Conservation (phyloP, 2,329 filamentous ascomycete genomes). For the Pseudogymnoascus sp. region DNA sequence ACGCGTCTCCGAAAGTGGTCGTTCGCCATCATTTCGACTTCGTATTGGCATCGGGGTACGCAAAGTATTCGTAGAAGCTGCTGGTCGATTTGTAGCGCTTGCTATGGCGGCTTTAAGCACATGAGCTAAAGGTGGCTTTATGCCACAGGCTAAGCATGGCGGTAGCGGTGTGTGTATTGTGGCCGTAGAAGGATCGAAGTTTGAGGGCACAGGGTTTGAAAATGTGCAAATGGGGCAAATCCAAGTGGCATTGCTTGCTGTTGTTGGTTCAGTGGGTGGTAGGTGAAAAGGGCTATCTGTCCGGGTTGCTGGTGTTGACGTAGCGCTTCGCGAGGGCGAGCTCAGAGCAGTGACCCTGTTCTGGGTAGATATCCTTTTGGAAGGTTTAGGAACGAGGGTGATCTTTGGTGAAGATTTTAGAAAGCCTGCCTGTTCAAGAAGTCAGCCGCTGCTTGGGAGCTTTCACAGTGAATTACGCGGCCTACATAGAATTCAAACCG, state of each 20-base stretch:
- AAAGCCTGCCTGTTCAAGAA: constrained; percentile 63
- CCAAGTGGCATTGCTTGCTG: constrained; percentile 67
- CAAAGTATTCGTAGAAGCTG: constrained; percentile 23
- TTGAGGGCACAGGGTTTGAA: constrained; percentile 83
- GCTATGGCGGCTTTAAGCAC: constrained; percentile 81
- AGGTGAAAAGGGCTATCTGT: constrained; percentile 37
- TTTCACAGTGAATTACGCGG: not conserved
- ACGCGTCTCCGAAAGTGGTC: constrained; percentile 21
- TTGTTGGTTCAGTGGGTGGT: constrained; percentile 38
- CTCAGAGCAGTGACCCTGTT: constrained; percentile 41
- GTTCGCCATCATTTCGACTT: constrained; percentile 19
- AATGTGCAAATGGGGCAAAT: constrained; percentile 94
- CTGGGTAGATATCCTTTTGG: constrained; percentile 54
- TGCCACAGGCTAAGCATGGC: constrained; percentile 86
- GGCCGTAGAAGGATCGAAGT: constrained; percentile 79
- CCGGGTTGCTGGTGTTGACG: constrained; percentile 39
- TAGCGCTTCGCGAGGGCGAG: constrained; percentile 38
- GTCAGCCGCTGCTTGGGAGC: constrained; percentile 13
- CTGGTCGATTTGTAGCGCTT: constrained; percentile 52
- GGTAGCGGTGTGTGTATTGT: constrained; percentile 71
- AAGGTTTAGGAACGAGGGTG: constrained; percentile 73
- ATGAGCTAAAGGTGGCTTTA: constrained; percentile 76
- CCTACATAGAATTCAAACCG: constrained; percentile 77
- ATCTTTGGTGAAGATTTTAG: constrained; percentile 92
- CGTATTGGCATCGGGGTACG: constrained; percentile 26